phyloP scores from a whole-genome alignment of 2,329 filamentous ascomycete genomes.

The Xylariaceae sp. region DNA sequence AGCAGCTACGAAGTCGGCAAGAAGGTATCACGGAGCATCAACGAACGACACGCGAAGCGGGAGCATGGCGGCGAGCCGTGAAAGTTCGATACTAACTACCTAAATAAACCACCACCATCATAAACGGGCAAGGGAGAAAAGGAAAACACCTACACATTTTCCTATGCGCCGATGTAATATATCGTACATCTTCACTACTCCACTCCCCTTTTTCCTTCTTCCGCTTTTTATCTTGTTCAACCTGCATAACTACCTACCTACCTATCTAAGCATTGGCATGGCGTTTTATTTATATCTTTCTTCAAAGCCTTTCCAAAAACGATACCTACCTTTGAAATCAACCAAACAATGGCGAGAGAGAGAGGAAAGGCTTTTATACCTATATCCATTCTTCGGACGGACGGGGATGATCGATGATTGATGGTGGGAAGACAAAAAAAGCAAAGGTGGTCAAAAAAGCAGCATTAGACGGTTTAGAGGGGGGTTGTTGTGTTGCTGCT shows the following conservation, averaged over 20 bases:
- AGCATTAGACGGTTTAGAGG: too few species aligned
- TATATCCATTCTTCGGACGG: too few species aligned
- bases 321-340: too few species aligned
- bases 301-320: too few species aligned
- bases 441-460: too few species aligned
- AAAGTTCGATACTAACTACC: background rate
- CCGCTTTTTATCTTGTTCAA: too few species aligned
- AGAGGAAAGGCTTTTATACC: too few species aligned
- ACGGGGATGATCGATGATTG: too few species aligned
- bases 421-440: too few species aligned
- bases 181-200: conserved; percentile 13
- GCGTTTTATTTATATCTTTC: conserved; percentile 2
- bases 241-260: conserved; percentile 14
- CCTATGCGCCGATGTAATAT: background rate
- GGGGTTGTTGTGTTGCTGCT: too few species aligned
- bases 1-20: conserved; percentile 96
- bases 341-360: too few species aligned
- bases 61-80: conserved; percentile 13
- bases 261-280: conserved; percentile 25
- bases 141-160: background rate
- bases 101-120: too few species aligned
- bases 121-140: background rate
- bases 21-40: conserved; percentile 72
- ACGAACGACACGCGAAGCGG: conserved; percentile 44
- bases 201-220: conserved; percentile 12